Base-by-base conservation (phyloP, 305 asterid species). In the Fraxinus greggii region DNA sequence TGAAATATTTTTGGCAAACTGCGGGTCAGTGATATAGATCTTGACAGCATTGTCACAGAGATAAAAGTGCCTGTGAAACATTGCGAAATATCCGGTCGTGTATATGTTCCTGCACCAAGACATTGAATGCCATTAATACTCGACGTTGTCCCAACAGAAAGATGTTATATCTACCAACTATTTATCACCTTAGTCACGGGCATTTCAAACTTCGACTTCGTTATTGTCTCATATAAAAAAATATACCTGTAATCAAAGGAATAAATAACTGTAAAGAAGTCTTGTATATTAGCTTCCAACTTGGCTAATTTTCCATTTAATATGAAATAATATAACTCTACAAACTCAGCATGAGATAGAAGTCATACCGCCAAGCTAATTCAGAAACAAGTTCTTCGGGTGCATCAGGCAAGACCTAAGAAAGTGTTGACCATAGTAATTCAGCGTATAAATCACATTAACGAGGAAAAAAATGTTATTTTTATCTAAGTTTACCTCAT, bases 321-420 rank as follows among this genome's bases (percentile, higher is more conserved):
- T n/a, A 42, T 32, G 21, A 63, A 40, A 40, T 32, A 3, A 12
- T 36, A 29, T 8, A 75, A 35, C 7, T 29, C 26, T 26, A 23
- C 69, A 77, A 78, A 79, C 72, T 84, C 82, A 83, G 82, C 81
- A 72, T 65, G 74, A 72, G 23, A 76, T 69, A 36, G 80, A 78
- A 69, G 13, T 31, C 85, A 61, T 84, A 95, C 97, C 98, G 88
- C 99, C 98, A 94, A 78, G 98, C 95, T 78, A 95, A 85, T 88
- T 95, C 98, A 83, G 93, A 88, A 48, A 95, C 92, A 70, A 95
- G 97, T 76, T 94, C 99, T 84, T 90, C 91, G 0, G 98, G 99
- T 79, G 98, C 98, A 51, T 92, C 97, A 81, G 98, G 98, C 88
- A 92, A 89, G 79, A 93, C 92, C 97, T 93, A 82, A 29, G 63